Evolutionary conservation across 2,329 filamentous ascomycete species (phyloP), one percentile per base, ranked within the genome.

Genomic region (Talaromyces sp.): DNA sequence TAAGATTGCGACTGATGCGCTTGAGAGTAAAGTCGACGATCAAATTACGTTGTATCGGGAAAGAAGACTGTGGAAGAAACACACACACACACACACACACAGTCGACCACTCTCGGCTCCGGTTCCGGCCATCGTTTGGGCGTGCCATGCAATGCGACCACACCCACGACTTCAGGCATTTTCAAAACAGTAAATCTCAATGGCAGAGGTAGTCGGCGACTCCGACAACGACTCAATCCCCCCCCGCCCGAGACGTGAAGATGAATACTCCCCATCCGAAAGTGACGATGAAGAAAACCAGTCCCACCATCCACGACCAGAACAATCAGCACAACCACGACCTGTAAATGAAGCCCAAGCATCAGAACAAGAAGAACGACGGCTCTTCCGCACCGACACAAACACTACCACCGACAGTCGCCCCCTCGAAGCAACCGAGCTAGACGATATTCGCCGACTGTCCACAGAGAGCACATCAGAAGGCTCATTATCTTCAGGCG

Each of bases 401-500:
- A 28, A 59, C 31, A 21, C 14, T 3, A 64, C 54, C 25, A 37
- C 18, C 44, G 21, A 12, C 35, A 64, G 63, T 23, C 63, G 54
- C n/a, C 58, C 63, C 4, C 60, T 35, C 44, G 63, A 64, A 59
- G 63, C 63, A n/a, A 64, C 63, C 42, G 63, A 64, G 46, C 31
- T 64, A 52, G 63, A 52, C 35, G 63, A 64, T 31, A 58, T 64
- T 5, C 25, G 54, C 39, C 44, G 37, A 11, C 11, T 40, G 25
- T 33, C 54, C 23, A 50, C 40, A 18, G 28, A 50, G 23, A 42
- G 37, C 44, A 16, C 46, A 40, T 69, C 71, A 0, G 61, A 62
- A 1, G 66, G 64, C 0, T 76, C 75, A 0, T 66, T 72, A 9
- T 76, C 75, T 0, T 76, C 74, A 0, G 72, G 70, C 0, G 75